phyloP scores from a whole-genome alignment of 163 green algal genomes.

The Prototheca wickerhamii region DNA sequence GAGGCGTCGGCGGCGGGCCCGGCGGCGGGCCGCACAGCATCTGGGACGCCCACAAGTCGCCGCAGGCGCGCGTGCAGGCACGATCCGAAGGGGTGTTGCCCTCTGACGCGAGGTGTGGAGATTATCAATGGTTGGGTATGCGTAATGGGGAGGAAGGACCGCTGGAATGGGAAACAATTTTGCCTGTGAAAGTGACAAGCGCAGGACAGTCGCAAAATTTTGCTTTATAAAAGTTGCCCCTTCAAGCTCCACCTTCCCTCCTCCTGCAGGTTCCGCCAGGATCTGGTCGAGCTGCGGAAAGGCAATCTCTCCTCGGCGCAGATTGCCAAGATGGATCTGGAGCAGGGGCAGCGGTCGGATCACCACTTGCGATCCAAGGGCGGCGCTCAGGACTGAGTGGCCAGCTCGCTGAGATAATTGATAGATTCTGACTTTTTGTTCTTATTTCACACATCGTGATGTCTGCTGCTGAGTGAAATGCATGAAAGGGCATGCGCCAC shows the following conservation, averaged over 20 bases:
- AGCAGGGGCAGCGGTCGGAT: conserved; percentile 46
- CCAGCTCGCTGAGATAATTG: not conserved
- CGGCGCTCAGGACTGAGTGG: not conserved
- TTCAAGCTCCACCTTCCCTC: conserved; percentile 10
- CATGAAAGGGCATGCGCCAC: too few species aligned
- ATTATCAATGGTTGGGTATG: too few species aligned
- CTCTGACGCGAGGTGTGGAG: too few species aligned
- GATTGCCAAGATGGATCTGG: conserved; percentile 44
- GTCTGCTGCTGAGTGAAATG: too few species aligned
- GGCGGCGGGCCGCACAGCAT: not conserved
- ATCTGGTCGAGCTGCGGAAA: conserved; percentile 32
- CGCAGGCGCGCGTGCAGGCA: conserved; percentile 1
- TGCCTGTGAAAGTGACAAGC: not conserved
- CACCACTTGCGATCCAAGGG: conserved; percentile 36
- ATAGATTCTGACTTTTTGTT: not conserved
- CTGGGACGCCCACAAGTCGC: not conserved
- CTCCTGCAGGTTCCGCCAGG: conserved; percentile 36
- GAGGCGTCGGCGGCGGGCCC: conserved; percentile 9
- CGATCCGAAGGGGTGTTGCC: too few species aligned
- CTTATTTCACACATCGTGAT: too few species aligned
- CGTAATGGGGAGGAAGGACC: too few species aligned
- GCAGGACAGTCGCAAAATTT: not conserved
- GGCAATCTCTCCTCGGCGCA: conserved; percentile 25
- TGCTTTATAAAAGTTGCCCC: not conserved
- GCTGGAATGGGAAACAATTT: too few species aligned